Percentiles rank a stretch among this genome's conserved stretches.
phyloP scores from a whole-genome alignment of 2,329 filamentous ascomycete genomes.

The Botrytis fragariae region DNA sequence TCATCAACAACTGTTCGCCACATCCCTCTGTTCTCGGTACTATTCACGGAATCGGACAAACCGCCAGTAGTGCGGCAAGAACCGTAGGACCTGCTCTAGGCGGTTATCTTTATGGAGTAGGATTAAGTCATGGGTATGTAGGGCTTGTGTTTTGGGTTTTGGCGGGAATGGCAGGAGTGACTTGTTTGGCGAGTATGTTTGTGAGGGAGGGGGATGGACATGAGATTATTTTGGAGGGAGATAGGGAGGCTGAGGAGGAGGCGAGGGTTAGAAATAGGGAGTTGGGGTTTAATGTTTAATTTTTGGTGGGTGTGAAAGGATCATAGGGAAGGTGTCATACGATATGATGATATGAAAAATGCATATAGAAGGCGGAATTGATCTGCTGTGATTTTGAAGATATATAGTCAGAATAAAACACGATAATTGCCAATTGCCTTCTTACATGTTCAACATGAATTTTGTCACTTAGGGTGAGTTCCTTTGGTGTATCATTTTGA shows the following conservation, averaged over 20 bases:
- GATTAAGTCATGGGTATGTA: constrained; percentile 55
- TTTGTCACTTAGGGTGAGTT: neutral
- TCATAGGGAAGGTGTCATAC: neutral
- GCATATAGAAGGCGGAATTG: neutral
- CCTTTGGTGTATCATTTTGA: too few relatives aligned
- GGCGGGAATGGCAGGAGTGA: constrained; percentile 52
- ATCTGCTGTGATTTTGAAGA: neutral
- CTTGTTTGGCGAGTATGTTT: constrained; percentile 49
- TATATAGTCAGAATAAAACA: neutral
- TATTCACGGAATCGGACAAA: constrained; percentile 57
- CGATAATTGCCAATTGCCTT: neutral
- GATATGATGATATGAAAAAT: neutral
- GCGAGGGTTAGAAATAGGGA: constrained; percentile 29
- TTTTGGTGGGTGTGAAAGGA: neutral
- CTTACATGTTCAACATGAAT: too few relatives aligned
- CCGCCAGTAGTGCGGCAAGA: constrained; percentile 54
- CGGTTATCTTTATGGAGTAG: constrained; percentile 59
- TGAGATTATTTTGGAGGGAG: constrained; percentile 62
- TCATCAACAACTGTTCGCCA: constrained; percentile 56
- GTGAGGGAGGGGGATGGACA: constrained; percentile 62
- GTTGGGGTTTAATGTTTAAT: constrained; percentile 20
- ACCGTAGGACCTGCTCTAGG: constrained; percentile 60
- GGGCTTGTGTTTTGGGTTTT: constrained; percentile 47
- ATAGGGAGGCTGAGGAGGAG: constrained; percentile 47
- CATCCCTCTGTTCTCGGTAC: constrained; percentile 58